Percentiles rank a stretch among this genome's conserved stretches.
phyloP scores from a whole-genome alignment of 2,329 filamentous ascomycete genomes.

The Sclerotinia glacialis region DNA sequence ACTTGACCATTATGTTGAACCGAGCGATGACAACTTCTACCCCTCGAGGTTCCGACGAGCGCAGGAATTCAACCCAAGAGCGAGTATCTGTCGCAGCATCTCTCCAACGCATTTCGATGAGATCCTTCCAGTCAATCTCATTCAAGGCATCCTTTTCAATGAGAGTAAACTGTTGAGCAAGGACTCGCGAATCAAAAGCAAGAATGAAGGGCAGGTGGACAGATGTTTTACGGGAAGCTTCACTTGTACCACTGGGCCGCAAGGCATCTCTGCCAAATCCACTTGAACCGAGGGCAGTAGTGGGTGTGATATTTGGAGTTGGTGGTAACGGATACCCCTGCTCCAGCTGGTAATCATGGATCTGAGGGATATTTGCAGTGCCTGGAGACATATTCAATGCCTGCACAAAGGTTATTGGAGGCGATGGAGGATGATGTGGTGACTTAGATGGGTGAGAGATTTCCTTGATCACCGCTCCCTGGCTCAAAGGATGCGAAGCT shows the following conservation, averaged over 20 bases:
- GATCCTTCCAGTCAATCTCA: slow-evolving; percentile 84
- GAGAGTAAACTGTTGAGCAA: slow-evolving; percentile 80
- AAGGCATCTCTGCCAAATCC: slow-evolving; percentile 29
- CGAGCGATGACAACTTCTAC: slow-evolving; percentile 82
- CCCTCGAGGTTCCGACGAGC: slow-evolving; percentile 67
- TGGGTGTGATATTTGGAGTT: slow-evolving; percentile 39
- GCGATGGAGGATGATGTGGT: slow-evolving; percentile 43
- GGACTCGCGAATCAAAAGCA: slow-evolving; percentile 72
- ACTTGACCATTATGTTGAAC: slow-evolving; percentile 87
- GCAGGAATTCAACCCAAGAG: slow-evolving; percentile 80
- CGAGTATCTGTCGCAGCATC: slow-evolving; percentile 63
- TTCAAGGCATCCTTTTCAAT: slow-evolving; percentile 84
- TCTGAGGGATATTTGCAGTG: slow-evolving; percentile 41
- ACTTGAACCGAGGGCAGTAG: slow-evolving; percentile 22
- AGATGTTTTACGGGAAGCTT: slow-evolving; percentile 37
- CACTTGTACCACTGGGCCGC: slow-evolving; percentile 32
- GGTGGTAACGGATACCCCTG: slow-evolving; percentile 31
- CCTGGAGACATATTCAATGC: slow-evolving; percentile 47
- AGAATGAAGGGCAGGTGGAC: slow-evolving; percentile 74
- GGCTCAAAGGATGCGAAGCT: slow-evolving; percentile 38
- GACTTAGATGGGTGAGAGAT: slow-evolving; percentile 33
- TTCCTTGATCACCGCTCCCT: slow-evolving; percentile 34
- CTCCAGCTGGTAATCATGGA: slow-evolving; percentile 34
- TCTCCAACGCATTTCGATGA: slow-evolving; percentile 82
- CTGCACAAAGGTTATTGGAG: slow-evolving; percentile 49